Base-by-base conservation (phyloP, 1,284 basidiomycete species). In the Dichomitus squalens region DNA sequence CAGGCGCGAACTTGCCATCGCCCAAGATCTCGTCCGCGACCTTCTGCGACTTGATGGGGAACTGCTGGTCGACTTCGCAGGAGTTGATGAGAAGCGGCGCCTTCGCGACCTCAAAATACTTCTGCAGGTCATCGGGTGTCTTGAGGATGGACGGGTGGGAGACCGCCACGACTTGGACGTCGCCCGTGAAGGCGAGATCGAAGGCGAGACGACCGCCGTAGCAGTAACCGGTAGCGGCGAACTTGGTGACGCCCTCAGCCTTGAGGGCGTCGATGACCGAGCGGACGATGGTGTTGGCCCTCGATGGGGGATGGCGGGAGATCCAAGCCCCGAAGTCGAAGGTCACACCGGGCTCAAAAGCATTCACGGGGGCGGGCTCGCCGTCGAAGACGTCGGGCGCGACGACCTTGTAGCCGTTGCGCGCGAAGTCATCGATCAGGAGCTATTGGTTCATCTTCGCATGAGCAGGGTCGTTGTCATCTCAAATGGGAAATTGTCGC, bases 111-210 rank as follows among this genome's bases (percentile, higher is more conserved):
- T 66, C 60, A 21, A 66, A 49, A 68, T 85, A 85, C 76, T 77
- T 83, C 84, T 87, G 43, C 20, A 20, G 39, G 21, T 29, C 51
- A 0, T 73, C 81, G 8, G 88, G 87, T 39, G 80, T 59, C 39
- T 84, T 60, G 57, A 93, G 79, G 2, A 86, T 73, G 2, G 89
- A 90, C 2, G 91, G 92, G 72, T 94, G 92, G 1, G 82, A 70
- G 52, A 81, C 76, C 20, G 81, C 83, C 0, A 76, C 79, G 21
- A 76, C 87, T 40, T 81, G 74, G 70, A 84, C 80, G 46, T 76
- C 62, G 53, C 79, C 75, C 8, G 88, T 85, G 61, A 89, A 83
- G 0, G 86, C 86, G 51, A 90, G 79, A 62, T 90, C 82, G 67
- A 88, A 89, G 11, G 66, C 55, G 5, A 50, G 70, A 74, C 59